Conservation (phyloP, 2,329 filamentous ascomycete genomes). For the Tolypocladium album region DNA sequence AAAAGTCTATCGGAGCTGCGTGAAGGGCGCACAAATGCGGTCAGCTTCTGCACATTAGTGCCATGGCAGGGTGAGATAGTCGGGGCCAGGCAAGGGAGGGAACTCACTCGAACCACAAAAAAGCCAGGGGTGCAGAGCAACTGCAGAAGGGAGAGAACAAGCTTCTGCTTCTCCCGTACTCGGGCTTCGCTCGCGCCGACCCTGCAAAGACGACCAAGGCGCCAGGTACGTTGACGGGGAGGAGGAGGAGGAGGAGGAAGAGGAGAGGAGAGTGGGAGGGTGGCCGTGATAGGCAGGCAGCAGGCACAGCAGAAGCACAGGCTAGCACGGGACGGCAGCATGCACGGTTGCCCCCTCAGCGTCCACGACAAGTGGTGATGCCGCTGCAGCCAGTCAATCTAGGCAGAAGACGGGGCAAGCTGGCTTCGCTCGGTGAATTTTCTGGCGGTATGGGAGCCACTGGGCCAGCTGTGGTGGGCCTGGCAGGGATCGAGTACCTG, state of each 20-base stretch:
- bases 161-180: not conserved
- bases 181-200: not conserved
- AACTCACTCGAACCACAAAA: not conserved
- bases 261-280: not conserved
- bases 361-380: not conserved
- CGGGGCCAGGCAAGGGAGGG: not conserved
- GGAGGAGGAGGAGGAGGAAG: not conserved
- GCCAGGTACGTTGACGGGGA: not conserved
- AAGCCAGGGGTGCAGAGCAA: not conserved
- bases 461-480: not conserved
- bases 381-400: not conserved
- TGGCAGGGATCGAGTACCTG: not conserved
- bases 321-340: not conserved
- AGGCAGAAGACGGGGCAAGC: not conserved
- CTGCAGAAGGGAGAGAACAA: not conserved
- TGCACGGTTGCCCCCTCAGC: not conserved
- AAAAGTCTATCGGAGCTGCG: conserved; percentile 2
- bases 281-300: not conserved
- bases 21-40: conserved; percentile 1
- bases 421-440: not conserved
- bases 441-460: not conserved
- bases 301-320: not conserved
- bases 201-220: not conserved
- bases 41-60: not conserved
- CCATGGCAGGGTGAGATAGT: not conserved